A percentile compares a stretch with the other conserved stretches of the same genome.
These are phyloP conservation scores for Orbilia ellipsospora DNA, from an alignment of 2,329 filamentous ascomycete genomes.

Conservation along the genomic window DNA sequence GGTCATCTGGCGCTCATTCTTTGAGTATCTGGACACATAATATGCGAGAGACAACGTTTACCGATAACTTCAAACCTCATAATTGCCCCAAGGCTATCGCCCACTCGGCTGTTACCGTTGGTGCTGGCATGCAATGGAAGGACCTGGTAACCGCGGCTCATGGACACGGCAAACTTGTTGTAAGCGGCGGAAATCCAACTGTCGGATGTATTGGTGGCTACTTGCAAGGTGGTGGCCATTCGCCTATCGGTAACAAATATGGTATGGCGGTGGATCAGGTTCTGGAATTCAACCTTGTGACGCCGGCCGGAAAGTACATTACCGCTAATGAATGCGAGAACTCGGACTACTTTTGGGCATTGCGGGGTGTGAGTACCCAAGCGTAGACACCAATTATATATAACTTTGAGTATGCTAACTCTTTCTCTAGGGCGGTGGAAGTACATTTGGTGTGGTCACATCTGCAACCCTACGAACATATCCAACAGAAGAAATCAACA, in stretches of 20 bases:
- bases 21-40: constrained; percentile 62
- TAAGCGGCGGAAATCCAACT: constrained; percentile 60
- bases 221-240: constrained; percentile 63
- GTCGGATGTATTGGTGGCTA: constrained; percentile 60
- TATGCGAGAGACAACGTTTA: constrained; percentile 60
- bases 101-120: constrained; percentile 61
- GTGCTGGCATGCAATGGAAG: constrained; percentile 61
- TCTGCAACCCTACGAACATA: constrained; percentile 64
- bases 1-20: constrained; percentile 60
- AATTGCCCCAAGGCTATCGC: constrained; percentile 25
- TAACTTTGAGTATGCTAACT: constrained; percentile 2
- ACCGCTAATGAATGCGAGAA: constrained; percentile 62
- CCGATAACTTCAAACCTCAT: constrained; percentile 59
- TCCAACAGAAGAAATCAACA: constrained; percentile 60
- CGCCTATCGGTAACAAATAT: constrained; percentile 62
- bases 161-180: constrained; percentile 61
- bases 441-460: constrained; percentile 64
- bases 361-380: constrained; percentile 62
- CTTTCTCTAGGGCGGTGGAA: constrained; percentile 66
- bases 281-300: constrained; percentile 61
- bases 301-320: constrained; percentile 59
- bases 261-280: constrained; percentile 62
- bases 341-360: constrained; percentile 66
- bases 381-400: background rate
- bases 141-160: constrained; percentile 61